Base-by-base conservation (phyloP, 1,284 basidiomycete species). In the Apiotrichum sp. region DNA sequence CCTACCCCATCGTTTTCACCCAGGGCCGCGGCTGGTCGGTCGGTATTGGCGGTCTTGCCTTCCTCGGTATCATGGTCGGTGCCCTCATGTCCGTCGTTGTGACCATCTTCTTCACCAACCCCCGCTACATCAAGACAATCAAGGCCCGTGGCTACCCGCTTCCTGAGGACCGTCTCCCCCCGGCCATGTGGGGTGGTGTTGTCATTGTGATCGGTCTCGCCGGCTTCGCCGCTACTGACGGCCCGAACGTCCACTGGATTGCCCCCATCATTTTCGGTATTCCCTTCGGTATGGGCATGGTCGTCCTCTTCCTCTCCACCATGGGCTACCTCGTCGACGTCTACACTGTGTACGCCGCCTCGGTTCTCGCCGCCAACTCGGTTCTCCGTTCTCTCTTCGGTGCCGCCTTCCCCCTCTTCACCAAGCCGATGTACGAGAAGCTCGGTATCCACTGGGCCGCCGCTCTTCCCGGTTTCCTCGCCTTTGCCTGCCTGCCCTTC, bases 361-460 rank as follows among this genome's bases (percentile, higher is more conserved):
- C 82, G 53, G 84, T 84, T 8, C 79, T 86, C 35, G 85, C 86
- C 2, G 82, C 86, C 53, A 86, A 85, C 43, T 82, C 86, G 22
- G 81, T 89, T 46, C 70, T 87, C 22, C 83, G 87, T 56, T 86
- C 83, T 3, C 74, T 81, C 2, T 81, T 85, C 59, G 87, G 84
- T 16, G 83, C 82, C 1, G 77, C 81, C 3, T 86, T 86, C 72
- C 84, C 84, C 9, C 72, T 85, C 6, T 81, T 86, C 69, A 82
- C 71, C 13, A 39, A 45, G 22, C 53, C 65, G 42, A 72, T 72
- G 71, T 69, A 84, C 68, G 65, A 70, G 8, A 74, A 72, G 5
- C 78, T 87, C 13, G 85, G 85, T 8, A 81, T 84, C 47, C 75
- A 82, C 58, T 86, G 86, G 85, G 85, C 83, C 2, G 80, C 82